These are phyloP conservation scores for Paspalum notatum DNA, from an alignment of 176 grass and related monocot genomes.

Conservation along the genomic window DNA sequence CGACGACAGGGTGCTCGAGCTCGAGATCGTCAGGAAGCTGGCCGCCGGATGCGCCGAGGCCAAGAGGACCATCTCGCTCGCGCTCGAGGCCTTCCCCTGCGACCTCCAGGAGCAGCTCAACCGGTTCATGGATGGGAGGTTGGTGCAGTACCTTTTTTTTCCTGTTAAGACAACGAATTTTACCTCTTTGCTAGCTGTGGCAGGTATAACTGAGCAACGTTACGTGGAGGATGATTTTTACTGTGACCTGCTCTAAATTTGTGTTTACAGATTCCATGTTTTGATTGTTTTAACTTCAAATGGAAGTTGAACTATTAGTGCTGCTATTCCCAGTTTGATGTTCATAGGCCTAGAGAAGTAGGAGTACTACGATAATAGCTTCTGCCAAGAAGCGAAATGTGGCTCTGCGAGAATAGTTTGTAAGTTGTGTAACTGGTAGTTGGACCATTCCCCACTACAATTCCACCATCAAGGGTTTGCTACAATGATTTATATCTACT, in stretches of 20 bases:
- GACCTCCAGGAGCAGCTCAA: conserved; percentile 84
- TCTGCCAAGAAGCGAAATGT: background rate
- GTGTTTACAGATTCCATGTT: background rate
- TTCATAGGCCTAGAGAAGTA: background rate
- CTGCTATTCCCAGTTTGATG: background rate
- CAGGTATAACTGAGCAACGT: background rate
- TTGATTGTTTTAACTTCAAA: background rate
- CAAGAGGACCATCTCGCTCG: conserved; percentile 60
- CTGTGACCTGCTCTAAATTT: background rate
- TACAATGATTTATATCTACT: background rate
- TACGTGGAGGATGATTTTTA: background rate
- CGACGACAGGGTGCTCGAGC: conserved; percentile 75
- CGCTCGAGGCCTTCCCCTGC: conserved; percentile 78
- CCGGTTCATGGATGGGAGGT: conserved; percentile 87
- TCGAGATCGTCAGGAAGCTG: conserved; percentile 84
- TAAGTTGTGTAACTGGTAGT: background rate
- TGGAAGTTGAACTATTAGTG: background rate
- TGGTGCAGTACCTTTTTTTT: background rate
- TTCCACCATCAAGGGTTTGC: background rate
- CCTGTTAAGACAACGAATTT: background rate
- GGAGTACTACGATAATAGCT: background rate
- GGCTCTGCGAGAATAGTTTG: background rate
- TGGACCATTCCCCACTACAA: background rate
- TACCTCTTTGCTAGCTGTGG: background rate
- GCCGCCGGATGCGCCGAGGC: conserved; percentile 54